phyloP scores from a whole-genome alignment of 768 basidiomycete genomes.

The Suillus variegatus region DNA sequence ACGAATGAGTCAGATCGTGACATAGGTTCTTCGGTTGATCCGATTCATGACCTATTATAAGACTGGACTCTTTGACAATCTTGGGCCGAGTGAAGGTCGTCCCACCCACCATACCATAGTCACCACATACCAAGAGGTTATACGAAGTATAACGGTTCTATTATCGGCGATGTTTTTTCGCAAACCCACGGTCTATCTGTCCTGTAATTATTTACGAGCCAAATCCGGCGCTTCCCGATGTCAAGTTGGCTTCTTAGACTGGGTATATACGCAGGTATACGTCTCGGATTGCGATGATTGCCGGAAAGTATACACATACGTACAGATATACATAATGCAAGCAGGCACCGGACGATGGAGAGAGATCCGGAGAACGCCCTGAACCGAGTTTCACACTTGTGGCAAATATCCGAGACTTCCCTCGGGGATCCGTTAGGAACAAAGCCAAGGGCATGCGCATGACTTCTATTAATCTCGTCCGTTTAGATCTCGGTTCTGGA shows the following conservation, averaged over 20 bases:
- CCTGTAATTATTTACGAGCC: constrained; percentile 2
- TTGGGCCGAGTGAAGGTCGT: background rate
- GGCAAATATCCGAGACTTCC: constrained; percentile 6
- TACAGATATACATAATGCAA: constrained; percentile 1
- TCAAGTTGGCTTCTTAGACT: background rate
- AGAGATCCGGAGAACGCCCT: constrained; percentile 4
- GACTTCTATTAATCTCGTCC: constrained; percentile 6
- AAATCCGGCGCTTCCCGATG: background rate
- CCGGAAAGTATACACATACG: constrained; percentile 1
- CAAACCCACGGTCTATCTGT: constrained; percentile 5
- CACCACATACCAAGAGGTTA: background rate
- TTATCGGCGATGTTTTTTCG: background rate
- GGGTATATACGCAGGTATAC: background rate
- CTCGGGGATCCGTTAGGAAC: constrained; percentile 9
- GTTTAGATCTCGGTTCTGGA: background rate
- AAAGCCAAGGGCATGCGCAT: constrained; percentile 1
- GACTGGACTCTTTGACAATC: background rate
- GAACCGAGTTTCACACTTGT: constrained; percentile 2
- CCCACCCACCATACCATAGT: background rate
- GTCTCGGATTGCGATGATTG: background rate
- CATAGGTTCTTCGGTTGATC: constrained; percentile 2
- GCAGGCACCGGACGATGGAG: constrained; percentile 1
- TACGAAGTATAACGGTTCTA: background rate
- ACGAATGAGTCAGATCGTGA: background rate
- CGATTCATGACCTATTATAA: background rate